phyloP scores from a whole-genome alignment of 1,284 basidiomycete genomes.

The Marasmius sp. region DNA sequence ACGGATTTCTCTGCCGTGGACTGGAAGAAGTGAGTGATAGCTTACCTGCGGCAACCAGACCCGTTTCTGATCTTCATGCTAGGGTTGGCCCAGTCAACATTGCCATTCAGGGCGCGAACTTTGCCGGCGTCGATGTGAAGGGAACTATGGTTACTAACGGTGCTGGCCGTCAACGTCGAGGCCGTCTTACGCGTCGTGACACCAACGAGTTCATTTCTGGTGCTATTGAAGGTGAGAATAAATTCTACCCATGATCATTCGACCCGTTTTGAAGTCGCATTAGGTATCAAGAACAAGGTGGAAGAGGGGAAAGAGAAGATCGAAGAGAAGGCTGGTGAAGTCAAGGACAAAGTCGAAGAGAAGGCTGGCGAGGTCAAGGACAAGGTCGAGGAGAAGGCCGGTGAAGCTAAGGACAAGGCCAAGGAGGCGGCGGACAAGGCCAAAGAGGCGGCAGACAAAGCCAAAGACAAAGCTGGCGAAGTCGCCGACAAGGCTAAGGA shows the following conservation, averaged over 20 bases:
- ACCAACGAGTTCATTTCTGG: not conserved
- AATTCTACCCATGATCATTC: not conserved
- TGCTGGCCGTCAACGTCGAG: slow-evolving; percentile 22
- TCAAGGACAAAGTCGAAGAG: not conserved
- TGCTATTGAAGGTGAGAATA: not conserved
- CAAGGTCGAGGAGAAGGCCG: not conserved
- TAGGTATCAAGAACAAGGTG: not conserved
- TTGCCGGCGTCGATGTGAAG: slow-evolving; percentile 20
- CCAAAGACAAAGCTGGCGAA: not conserved
- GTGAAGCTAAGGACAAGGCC: not conserved
- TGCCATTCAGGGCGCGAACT: slow-evolving; percentile 25
- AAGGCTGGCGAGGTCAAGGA: not conserved
- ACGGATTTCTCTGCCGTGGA: slow-evolving; percentile 40
- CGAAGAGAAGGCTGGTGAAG: not conserved
- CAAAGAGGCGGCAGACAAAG: slow-evolving; percentile 18
- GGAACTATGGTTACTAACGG: slow-evolving; percentile 27
- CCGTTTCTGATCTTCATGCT: not conserved
- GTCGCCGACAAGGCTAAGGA: not conserved
- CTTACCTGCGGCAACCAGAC: not conserved
- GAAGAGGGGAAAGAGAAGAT: not conserved
- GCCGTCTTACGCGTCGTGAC: not conserved
- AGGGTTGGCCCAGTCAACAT: slow-evolving; percentile 32
- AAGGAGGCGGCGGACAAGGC: slow-evolving; percentile 15
- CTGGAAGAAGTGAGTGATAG: slow-evolving; percentile 24
- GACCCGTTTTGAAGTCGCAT: not conserved